Percentiles rank a stretch among this genome's conserved stretches.
These are phyloP conservation scores for Barnettozyma siamensis DNA, from an alignment of 805 yeast genomes.

Conservation along the genomic window DNA sequence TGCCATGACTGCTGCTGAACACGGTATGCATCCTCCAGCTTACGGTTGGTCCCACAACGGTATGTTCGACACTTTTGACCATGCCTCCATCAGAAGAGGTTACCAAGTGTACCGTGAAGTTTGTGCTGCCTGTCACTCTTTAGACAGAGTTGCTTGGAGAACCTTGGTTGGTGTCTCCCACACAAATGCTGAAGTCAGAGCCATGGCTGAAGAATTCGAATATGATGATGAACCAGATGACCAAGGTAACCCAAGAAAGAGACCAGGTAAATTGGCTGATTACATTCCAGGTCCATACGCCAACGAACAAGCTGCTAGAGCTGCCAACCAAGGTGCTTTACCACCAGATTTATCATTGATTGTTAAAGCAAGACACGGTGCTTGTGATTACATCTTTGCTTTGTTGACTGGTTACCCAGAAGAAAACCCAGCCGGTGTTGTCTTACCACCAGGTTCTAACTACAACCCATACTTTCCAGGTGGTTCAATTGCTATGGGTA, in stretches of 20 bases:
- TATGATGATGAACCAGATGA: slow-evolving; percentile 98
- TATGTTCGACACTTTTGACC: slow-evolving; percentile 86
- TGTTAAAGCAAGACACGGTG: slow-evolving; percentile 99
- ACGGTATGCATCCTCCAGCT: slow-evolving; percentile 94
- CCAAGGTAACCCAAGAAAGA: slow-evolving; percentile 96
- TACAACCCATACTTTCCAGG: slow-evolving; percentile 99
- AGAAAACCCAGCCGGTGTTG: slow-evolving; percentile 97
- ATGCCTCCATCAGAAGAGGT: slow-evolving; percentile 96
- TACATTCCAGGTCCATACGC: slow-evolving; percentile 92
- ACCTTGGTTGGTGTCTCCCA: slow-evolving; percentile 95
- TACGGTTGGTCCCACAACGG: slow-evolving; percentile 94
- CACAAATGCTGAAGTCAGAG: slow-evolving; percentile 83
- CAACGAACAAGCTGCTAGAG: slow-evolving; percentile 98
- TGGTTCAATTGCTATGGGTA: slow-evolving; percentile 98
- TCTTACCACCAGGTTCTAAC: slow-evolving; percentile 88
- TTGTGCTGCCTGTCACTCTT: slow-evolving; percentile 97
- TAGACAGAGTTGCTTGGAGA: slow-evolving; percentile 98
- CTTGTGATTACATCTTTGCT: slow-evolving; percentile 89
- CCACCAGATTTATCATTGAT: slow-evolving; percentile 97
- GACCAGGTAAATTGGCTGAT: slow-evolving; percentile 97
- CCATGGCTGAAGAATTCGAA: slow-evolving; percentile 92
- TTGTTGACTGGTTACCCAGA: slow-evolving; percentile 98
- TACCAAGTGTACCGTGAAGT: slow-evolving; percentile 98
- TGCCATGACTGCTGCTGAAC: slow-evolving; percentile 99
- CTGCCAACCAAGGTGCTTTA: slow-evolving; percentile 98